These are phyloP conservation scores for Candida sp. DNA, from an alignment of 1,139 yeast species.

Conservation along the genomic window DNA sequence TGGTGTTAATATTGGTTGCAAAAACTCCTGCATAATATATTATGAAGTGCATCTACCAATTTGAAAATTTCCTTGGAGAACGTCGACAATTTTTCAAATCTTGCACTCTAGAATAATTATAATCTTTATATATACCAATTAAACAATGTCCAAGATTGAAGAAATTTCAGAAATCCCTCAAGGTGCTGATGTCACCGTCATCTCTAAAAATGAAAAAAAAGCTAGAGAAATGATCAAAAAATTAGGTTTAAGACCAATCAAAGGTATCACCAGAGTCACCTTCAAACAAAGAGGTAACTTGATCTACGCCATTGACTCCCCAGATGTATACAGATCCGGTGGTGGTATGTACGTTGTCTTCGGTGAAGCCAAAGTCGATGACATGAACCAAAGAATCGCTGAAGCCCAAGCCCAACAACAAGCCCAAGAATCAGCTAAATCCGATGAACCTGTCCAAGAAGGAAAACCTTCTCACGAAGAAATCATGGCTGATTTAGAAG, in stretches of 20 bases:
- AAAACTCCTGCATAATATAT: not conserved
- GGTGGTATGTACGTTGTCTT: constrained; percentile 96
- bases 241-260: constrained; percentile 86
- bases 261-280: constrained; percentile 94
- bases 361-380: constrained; percentile 97
- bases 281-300: constrained; percentile 94
- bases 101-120: not conserved
- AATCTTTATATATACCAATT: not conserved
- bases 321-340: constrained; percentile 92
- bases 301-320: constrained; percentile 88
- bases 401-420: constrained; percentile 50
- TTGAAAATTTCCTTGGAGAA: not conserved
- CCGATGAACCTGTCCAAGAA: constrained; percentile 26
- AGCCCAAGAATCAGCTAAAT: constrained; percentile 63
- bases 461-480: constrained; percentile 55
- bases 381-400: constrained; percentile 76
- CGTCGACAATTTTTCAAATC: constrained; percentile 1
- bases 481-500: constrained; percentile 89
- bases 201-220: constrained; percentile 92
- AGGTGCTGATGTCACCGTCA: constrained; percentile 82
- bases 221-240: constrained; percentile 91
- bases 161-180: constrained; percentile 85
- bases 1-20: too few relatives aligned
- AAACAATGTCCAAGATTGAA: constrained; percentile 44
- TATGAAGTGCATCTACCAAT: not conserved